These are phyloP conservation scores for Dactylellina leptospora DNA, from an alignment of 2,329 filamentous ascomycete genomes.

Conservation along the genomic window DNA sequence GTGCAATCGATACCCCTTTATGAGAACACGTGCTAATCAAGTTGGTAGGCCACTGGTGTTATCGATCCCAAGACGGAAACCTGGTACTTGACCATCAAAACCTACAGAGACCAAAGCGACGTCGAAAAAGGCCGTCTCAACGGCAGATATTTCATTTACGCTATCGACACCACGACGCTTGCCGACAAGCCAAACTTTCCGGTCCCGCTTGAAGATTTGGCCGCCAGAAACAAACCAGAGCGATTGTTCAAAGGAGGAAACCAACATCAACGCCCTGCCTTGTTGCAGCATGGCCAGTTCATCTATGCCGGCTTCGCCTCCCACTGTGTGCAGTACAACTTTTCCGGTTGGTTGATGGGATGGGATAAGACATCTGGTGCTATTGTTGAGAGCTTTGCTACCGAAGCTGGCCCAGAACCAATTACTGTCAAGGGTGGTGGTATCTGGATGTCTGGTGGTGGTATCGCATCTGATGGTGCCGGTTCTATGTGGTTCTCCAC, in stretches of 20 bases:
- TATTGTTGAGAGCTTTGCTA: constrained; percentile 63
- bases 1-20: background rate
- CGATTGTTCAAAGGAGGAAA: constrained; percentile 64
- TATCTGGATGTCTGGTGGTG: constrained; percentile 66
- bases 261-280: constrained; percentile 63
- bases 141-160: constrained; percentile 64
- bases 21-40: background rate
- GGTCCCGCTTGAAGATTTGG: constrained; percentile 61
- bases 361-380: constrained; percentile 64
- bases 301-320: constrained; percentile 65
- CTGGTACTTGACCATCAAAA: constrained; percentile 65
- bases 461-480: constrained; percentile 63
- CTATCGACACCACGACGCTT: constrained; percentile 63
- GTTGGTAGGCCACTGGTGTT: constrained; percentile 62
- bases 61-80: constrained; percentile 66
- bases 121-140: constrained; percentile 61
- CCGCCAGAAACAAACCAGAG: constrained; percentile 63
- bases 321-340: constrained; percentile 66
- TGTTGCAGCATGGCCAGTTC: constrained; percentile 64
- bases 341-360: constrained; percentile 65
- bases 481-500: constrained; percentile 64
- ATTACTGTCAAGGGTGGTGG: constrained; percentile 61
- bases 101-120: constrained; percentile 61
- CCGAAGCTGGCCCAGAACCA: constrained; percentile 62
- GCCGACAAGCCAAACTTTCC: constrained; percentile 62